Evolutionary conservation across 305 asterid genomes (phyloP), one percentile per base, ranked within the genome.

Genomic region (Andrographis paniculata): DNA sequence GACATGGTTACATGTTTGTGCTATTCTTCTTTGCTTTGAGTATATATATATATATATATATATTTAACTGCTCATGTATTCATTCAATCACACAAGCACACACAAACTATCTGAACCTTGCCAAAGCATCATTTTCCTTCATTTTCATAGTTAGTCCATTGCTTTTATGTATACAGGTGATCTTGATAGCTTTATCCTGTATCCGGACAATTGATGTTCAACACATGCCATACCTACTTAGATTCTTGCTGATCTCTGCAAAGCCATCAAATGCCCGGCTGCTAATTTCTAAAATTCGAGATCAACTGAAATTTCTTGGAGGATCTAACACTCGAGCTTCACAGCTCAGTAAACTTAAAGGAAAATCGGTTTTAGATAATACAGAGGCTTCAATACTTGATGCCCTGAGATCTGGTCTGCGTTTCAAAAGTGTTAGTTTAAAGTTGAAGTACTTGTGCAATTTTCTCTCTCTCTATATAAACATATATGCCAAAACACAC

Each of bases 171-270:
- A 15, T 64, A 65, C 58, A 85, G 95, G 95, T 73, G 65, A 66
- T 75, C 58, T 63, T 68, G 59, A 69, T 66, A 70, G 94, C 84
- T 35, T 67, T 86, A 52, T 86, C 94, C 58, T 77, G 94, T 75
- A 75, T 86, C 58, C 75, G 94, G 62, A 82, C 95, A 40, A 76
- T 80, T 69, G 91, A 86, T 52, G 68, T 55, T 38, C 88, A 67
- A 69, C 73, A 86, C 64, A 75, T 82, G 81, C 87, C 95, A 12
- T 79, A 71, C 78, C 84, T 82, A 48, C 80, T 86, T 58, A 80
- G 91, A 60, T 79, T 75, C 60, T 75, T 86, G 65, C 76, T 86
- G 63, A 80, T 86, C 55, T 68, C 87, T 51, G 84, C 87, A 22
- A 75, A 77, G 22, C 62, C 84, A 31, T 64, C 79, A 59, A 86